Base-by-base conservation (phyloP, 2,329 filamentous ascomycete genomes). In the Emmonsiellopsis sp. region DNA sequence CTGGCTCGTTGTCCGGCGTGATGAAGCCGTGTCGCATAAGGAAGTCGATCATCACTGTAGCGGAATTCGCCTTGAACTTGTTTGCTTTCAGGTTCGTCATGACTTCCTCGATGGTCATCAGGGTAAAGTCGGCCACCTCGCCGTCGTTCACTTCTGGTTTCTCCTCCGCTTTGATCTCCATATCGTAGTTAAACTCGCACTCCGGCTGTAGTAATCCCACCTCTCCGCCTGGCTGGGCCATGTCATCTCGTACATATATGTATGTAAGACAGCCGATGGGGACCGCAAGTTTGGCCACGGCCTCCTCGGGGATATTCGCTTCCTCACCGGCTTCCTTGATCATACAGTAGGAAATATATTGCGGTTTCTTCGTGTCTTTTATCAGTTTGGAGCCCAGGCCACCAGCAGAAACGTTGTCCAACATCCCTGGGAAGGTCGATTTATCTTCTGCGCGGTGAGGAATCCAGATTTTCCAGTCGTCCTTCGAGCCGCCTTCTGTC, bases 371-470 rank as follows among this genome's bases (percentile, higher is more conserved):
- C 20, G 20, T 4, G 20, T 5, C 20, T 26, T 26, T 26, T 20
- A 78, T 78, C 68, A 96, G 91, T 11, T 85, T 86, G 0, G 88
- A 87, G 67, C 86, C 84, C 60, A 97, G 84, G 0, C 89, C 88
- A 2, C 88, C 88, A 0, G 91, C 93, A 6, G 95, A 93, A 1
- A 90, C 90, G 69, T 97, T 98, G 70, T 98, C 93, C 59, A 98
- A 76, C 76, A 96, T 91, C n/a, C 86, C 80, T 0, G 86, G 85
- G 65, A 92, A 98, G 0, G 90, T 96, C 60, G 87, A 82, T 75
- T 97, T 98, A 55, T 76, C 80, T 50, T 76, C 76, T 10, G 90
- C 81, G 8, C 93, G 79, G 45, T 84, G 80, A 3, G 93, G 87
- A 1, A 95, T 81, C 92, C 93, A 97, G 41, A 98, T 77, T 1